Evolutionary conservation across 2,329 filamentous ascomycete species (phyloP), one percentile per base, ranked within the genome.

Genomic region (Colletotrichum abscissum): DNA sequence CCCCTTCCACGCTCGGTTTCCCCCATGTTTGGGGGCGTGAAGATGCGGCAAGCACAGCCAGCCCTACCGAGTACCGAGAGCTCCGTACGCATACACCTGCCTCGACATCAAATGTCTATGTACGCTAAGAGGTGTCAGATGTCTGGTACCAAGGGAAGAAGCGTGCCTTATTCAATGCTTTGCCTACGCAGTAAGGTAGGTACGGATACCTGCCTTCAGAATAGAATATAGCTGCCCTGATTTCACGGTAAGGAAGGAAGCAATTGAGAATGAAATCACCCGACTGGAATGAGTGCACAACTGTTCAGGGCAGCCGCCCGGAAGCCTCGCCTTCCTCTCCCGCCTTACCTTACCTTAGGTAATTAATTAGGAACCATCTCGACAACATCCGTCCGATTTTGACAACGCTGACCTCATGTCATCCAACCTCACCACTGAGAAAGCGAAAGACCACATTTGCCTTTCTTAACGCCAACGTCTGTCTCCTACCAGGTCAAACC

Each of bases 1-100:
- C 60, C 67, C 67, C 66, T 70, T 70, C 67, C 67, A 64, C 59
- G n/a, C 16, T 69, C 59, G 70, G 69, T 59, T 69, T 69, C 55
- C 46, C 58, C 59, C 55, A 33, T 64, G 59, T 69, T 64, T 72
- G 59, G 58, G 35, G 58, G 65, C 49, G 14, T 63, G 38, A 69
- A 46, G 62, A 33, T 63, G 66, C 46, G 54, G 66, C 55, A 64
- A 56, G 54, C 59, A 57, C 30, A 63, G 54, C 42, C 26, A 57
- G 52, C 54, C 55, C 38, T 30, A 30, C 14, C 26, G 19, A 30
- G 9, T 38, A 12, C 54, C n/a, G 28, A 42, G 14, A 16, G 16
- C 38, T 16, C 38, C 16, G 33, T 42, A 42, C 16, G 14, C 11
- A 35, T 35, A 35, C 33, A 7, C 38, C 26, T 67, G 55, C 56